These are phyloP conservation scores for Komagataea norvegica DNA, from an alignment of 1,139 yeast species.

Conservation along the genomic window DNA sequence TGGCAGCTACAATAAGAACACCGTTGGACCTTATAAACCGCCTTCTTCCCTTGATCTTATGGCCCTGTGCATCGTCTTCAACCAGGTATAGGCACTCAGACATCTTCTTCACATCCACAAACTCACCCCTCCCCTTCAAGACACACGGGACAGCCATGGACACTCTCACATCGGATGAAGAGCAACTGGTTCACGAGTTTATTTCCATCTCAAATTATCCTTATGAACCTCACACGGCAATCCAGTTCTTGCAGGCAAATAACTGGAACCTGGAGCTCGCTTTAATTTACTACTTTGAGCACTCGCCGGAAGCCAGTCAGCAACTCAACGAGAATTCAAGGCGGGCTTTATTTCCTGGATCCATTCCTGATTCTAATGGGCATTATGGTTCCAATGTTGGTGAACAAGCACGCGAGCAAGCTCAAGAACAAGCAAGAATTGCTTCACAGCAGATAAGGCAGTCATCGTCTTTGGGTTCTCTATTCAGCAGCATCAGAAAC, in stretches of 20 bases:
- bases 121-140: too few species aligned
- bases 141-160: slow-evolving; percentile 23
- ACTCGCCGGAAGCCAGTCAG: slow-evolving; percentile 20
- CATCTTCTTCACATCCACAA: too few species aligned
- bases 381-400: slow-evolving; percentile 7
- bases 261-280: slow-evolving; percentile 31
- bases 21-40: too few species aligned
- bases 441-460: neutral
- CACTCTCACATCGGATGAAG: slow-evolving; percentile 25
- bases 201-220: slow-evolving; percentile 27
- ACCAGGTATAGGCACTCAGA: too few species aligned
- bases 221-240: slow-evolving; percentile 24
- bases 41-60: too few species aligned
- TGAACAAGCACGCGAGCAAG: slow-evolving; percentile 8
- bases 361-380: slow-evolving; percentile 16
- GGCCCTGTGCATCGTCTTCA: too few species aligned
- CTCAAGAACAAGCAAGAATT: neutral
- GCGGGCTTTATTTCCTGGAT: slow-evolving; percentile 18
- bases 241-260: slow-evolving; percentile 22
- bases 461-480: neutral
- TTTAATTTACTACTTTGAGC: slow-evolving; percentile 23
- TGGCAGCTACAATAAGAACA: too few species aligned
- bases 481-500: slow-evolving; percentile 1
- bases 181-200: slow-evolving; percentile 26
- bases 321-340: slow-evolving; percentile 18